Evolutionary conservation across 345 rosid genomes (phyloP), one percentile per base, ranked within the genome.

Genomic region (Aquilaria malaccensis): DNA sequence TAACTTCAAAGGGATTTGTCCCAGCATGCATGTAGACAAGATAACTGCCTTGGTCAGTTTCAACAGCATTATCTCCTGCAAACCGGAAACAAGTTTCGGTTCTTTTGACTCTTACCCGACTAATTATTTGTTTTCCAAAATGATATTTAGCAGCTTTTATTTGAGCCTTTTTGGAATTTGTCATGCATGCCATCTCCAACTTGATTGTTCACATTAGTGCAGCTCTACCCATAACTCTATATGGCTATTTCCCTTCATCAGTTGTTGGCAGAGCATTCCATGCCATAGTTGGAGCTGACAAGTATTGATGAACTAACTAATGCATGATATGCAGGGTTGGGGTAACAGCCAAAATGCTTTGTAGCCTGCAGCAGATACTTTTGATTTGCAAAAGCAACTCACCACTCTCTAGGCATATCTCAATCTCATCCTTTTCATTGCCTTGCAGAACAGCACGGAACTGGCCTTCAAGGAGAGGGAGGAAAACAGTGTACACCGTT

Each of bases 371-470:
- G 53, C 69, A 56, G 31, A 66, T 52, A 51, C 41, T 15, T 59
- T 61, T 55, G 77, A 64, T 71, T 64, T 66, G 74, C 74, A 70
- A 74, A 68, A 72, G 73, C 70, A 45, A 81, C 92, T 76, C 81
- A 90, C 99, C 99, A 56, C 99, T 93, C 83, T 93, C 98, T 12
- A 89, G 80, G 79, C 97, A 94, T 67, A 94, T 80, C 85, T 94
- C 96, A 1, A 94, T 64, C 81, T 88, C 95, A 31, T 83, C 88
- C 67, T 72, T 83, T 45, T 83, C 92, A 50, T 85, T 94, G 69
- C 97, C 99, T 77, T 94, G 99, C 13, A 94, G 76, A 43, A 80
- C 97, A 63, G 97, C 82, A 74, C 99, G 89, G 77, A 94, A 94
- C 59, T 72, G 97, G 80, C 97, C 97, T 72, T 94, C 99, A 13